phyloP scores from a whole-genome alignment of 805 yeast genomes.

The Brettanomyces nanus region DNA sequence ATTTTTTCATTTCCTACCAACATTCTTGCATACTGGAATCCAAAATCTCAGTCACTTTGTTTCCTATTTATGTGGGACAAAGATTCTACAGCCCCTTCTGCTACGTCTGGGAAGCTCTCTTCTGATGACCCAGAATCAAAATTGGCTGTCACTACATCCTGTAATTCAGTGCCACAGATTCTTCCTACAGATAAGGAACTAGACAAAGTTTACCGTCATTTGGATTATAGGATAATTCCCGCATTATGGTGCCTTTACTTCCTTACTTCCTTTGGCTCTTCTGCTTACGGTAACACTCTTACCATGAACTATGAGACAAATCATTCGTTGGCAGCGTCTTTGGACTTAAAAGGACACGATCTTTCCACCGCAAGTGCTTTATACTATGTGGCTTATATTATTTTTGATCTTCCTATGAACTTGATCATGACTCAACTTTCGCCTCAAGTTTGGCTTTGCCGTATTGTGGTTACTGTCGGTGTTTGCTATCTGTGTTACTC shows the following conservation, averaged over 20 bases:
- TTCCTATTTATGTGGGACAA: no score
- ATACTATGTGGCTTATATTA: constrained; percentile 73
- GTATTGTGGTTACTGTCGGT: constrained; percentile 73
- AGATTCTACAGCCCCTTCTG: no score
- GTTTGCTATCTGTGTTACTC: constrained; percentile 68
- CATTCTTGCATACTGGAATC: no score
- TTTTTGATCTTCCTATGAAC: constrained; percentile 87
- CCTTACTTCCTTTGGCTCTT: constrained; percentile 68
- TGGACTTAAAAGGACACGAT: constrained; percentile 46
- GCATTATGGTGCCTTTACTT: constrained; percentile 77
- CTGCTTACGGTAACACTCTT: constrained; percentile 69
- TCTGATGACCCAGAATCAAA: no score
- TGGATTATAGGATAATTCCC: constrained; percentile 70
- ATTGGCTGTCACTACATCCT: no score
- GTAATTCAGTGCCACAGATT: no score
- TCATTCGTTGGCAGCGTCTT: constrained; percentile 50
- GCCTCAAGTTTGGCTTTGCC: constrained; percentile 78
- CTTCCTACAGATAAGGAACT: constrained; percentile 28
- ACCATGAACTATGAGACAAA: constrained; percentile 64
- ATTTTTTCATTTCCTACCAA: no score
- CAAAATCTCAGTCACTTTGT: no score
- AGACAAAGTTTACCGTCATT: constrained; percentile 48
- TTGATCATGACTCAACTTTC: constrained; percentile 73
- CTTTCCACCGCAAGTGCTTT: constrained; percentile 71
- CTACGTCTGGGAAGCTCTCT: no score